A percentile compares a stretch with the other conserved stretches of the same genome.
These are phyloP conservation scores for Picochlorum sp. DNA, from an alignment of 139 green algal species.

Conservation along the genomic window DNA sequence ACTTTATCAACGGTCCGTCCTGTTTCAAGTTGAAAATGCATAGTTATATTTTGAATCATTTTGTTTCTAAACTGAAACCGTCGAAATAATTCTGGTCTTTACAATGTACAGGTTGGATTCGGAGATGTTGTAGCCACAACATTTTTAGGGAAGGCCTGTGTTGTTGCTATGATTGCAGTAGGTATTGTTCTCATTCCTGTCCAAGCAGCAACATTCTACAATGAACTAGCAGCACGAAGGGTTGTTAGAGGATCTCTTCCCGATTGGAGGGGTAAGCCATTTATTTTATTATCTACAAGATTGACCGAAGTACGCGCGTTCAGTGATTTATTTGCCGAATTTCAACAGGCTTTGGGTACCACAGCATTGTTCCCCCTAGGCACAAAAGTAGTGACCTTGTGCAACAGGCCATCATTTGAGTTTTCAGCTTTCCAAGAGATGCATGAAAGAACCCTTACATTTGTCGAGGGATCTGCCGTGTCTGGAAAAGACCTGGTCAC, in stretches of 20 bases:
- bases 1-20: conserved; percentile 30
- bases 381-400: conserved; percentile 47
- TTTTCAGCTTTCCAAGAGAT: conserved; percentile 72
- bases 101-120: conserved; percentile 25
- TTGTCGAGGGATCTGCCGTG: conserved; percentile 61
- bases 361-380: conserved; percentile 9
- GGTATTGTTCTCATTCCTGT: conserved; percentile 74
- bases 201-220: conserved; percentile 52
- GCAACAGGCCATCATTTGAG: conserved; percentile 51
- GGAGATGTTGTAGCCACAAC: conserved; percentile 50
- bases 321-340: conserved; percentile 60
- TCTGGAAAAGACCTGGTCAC: conserved; percentile 46
- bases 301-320: conserved; percentile 63
- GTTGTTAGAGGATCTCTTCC: conserved; percentile 21
- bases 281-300: conserved; percentile 48
- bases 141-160: conserved; percentile 36
- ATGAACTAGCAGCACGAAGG: conserved; percentile 38
- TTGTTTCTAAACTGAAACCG: neutral
- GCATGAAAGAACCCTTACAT: conserved; percentile 52
- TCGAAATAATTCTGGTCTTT: conserved; percentile 5
- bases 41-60: neutral
- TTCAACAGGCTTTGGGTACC: conserved; percentile 31
- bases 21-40: neutral
- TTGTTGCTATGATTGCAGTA: conserved; percentile 63
- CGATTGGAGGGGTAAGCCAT: conserved; percentile 17